Evolutionary conservation across 2,329 filamentous ascomycete genomes (phyloP).

Genomic region (Penicillium janthinellum): DNA sequence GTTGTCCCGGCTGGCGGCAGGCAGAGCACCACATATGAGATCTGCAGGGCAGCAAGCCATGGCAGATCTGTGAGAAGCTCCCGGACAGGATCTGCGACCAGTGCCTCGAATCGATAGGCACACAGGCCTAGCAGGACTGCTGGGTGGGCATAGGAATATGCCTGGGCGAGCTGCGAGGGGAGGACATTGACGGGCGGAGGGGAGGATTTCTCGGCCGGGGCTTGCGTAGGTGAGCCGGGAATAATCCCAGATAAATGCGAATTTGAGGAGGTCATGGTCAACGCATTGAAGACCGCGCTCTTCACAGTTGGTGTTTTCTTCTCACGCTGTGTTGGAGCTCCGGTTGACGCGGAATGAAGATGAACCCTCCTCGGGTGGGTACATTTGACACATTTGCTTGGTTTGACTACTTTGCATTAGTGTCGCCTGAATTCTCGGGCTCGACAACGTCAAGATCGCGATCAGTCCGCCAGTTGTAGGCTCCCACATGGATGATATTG

Average conservation of each 20-base stretch:
- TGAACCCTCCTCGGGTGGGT: background rate
- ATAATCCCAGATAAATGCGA: conserved; percentile 9
- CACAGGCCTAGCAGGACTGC: conserved; percentile 66
- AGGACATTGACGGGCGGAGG: conserved; percentile 51
- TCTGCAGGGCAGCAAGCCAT: conserved; percentile 66
- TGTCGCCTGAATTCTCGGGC: conserved; percentile 2
- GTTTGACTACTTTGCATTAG: too few relatives aligned
- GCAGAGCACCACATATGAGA: conserved; percentile 59
- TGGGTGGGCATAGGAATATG: conserved; percentile 69
- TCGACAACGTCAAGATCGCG: too few relatives aligned
- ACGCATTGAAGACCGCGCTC: conserved; percentile 13
- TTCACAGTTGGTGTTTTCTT: background rate
- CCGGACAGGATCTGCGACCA: conserved; percentile 70
- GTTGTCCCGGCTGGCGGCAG: conserved; percentile 55
- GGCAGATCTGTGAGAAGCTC: conserved; percentile 65
- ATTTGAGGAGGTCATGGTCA: conserved; percentile 21
- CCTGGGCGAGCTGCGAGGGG: conserved; percentile 50
- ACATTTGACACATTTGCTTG: conserved; percentile 16
- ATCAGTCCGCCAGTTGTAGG: too few relatives aligned
- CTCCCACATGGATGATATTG: too few relatives aligned
- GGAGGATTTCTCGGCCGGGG: conserved; percentile 29
- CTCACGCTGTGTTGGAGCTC: conserved; percentile 4
- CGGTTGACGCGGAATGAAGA: conserved; percentile 18
- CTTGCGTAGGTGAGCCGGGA: conserved; percentile 10
- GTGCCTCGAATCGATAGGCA: conserved; percentile 62